These are phyloP conservation scores for Ganoderma leucocontextum DNA, from an alignment of 1,284 basidiomycete genomes.

Conservation along the genomic window DNA sequence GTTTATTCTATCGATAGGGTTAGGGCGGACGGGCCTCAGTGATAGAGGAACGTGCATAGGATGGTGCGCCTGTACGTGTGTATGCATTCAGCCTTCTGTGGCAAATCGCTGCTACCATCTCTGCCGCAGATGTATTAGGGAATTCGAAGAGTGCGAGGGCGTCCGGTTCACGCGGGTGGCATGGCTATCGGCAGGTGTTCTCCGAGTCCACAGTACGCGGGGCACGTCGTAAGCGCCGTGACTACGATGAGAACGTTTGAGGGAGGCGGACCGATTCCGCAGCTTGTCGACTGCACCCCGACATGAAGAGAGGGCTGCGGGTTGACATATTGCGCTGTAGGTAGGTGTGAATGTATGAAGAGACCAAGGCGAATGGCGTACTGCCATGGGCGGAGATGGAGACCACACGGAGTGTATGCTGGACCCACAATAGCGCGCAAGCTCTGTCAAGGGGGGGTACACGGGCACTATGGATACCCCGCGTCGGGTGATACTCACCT, in stretches of 20 bases:
- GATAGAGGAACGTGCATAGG: too few species aligned
- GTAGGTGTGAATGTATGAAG: neutral
- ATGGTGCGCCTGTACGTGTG: neutral
- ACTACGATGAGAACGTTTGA: constrained; percentile 6
- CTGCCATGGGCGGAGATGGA: constrained; percentile 9
- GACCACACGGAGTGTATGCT: neutral
- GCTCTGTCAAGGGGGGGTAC: neutral
- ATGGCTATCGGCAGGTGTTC: neutral
- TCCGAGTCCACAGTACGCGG: neutral
- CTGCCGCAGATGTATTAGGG: neutral
- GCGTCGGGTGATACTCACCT: neutral
- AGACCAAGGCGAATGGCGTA: neutral
- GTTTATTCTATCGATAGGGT: constrained; percentile 18
- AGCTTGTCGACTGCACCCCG: neutral
- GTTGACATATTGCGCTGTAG: neutral
- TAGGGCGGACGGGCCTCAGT: constrained; percentile 2
- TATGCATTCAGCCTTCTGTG: constrained; percentile 2
- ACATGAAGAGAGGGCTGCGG: neutral
- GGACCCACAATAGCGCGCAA: neutral
- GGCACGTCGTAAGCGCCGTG: neutral
- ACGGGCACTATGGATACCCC: constrained; percentile 7
- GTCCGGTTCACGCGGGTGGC: neutral
- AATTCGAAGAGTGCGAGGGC: neutral
- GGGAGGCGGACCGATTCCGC: neutral
- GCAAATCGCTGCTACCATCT: neutral